These are phyloP conservation scores for Extremus antarcticus DNA, from an alignment of 495 filamentous ascomycete species.

Conservation along the genomic window DNA sequence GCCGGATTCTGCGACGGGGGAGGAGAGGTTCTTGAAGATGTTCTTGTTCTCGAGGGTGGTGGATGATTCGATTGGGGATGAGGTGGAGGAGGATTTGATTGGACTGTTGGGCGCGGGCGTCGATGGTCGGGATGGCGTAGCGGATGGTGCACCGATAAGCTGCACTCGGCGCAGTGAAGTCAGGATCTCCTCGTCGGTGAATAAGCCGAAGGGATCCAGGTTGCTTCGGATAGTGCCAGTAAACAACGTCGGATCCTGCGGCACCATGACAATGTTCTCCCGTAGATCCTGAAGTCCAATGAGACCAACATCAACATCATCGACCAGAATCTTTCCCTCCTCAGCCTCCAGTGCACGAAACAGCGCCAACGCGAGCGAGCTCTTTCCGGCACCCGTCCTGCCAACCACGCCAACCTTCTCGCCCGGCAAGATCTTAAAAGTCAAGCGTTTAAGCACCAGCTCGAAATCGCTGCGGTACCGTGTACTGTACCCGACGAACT, in stretches of 20 bases:
- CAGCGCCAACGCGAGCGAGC: constrained; percentile 87
- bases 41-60: constrained; percentile 67
- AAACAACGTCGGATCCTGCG: constrained; percentile 96
- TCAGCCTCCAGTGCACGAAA: constrained; percentile 96
- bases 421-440: constrained; percentile 71
- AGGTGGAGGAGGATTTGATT: constrained; percentile 12
- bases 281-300: constrained; percentile 89
- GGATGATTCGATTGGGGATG: neutral
- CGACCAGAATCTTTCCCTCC: constrained; percentile 78
- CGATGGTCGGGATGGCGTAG: constrained; percentile 35
- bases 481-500: constrained; percentile 80
- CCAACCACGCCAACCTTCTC: constrained; percentile 98
- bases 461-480: constrained; percentile 83
- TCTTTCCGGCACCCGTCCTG: constrained; percentile 93
- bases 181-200: constrained; percentile 89
- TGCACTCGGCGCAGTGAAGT: constrained; percentile 81
- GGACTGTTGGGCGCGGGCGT: constrained; percentile 26
- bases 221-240: constrained; percentile 92
- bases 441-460: constrained; percentile 69
- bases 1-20: constrained; percentile 79
- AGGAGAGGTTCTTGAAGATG: constrained; percentile 78
- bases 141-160: constrained; percentile 56
- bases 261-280: constrained; percentile 92
- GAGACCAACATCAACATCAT: constrained; percentile 73
- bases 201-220: constrained; percentile 84